phyloP scores from a whole-genome alignment of 345 rosid genomes.

The Rhizophora mangle region DNA sequence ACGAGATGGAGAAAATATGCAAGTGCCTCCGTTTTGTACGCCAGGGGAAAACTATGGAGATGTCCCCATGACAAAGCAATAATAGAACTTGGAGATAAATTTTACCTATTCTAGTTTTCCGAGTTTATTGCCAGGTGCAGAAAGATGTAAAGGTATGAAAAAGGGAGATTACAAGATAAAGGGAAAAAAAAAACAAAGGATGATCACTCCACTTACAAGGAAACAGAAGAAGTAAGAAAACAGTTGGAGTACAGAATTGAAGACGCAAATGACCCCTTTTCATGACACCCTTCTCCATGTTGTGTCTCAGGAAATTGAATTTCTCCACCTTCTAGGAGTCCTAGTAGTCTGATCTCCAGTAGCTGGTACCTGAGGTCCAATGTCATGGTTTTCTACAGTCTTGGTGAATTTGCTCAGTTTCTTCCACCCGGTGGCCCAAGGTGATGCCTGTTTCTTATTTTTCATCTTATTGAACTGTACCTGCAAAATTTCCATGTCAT shows the following conservation, averaged over 20 bases:
- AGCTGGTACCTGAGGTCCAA: constrained; percentile 44
- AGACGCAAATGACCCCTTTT: background rate
- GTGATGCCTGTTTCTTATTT: constrained; percentile 63
- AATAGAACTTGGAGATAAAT: constrained; percentile 2
- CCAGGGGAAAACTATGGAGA: background rate
- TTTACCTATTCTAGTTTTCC: constrained; percentile 4
- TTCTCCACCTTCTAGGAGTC: constrained; percentile 92
- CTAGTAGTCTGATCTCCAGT: constrained; percentile 55
- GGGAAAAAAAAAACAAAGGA: background rate
- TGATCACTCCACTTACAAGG: background rate
- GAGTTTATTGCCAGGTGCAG: background rate
- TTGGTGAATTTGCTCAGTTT: constrained; percentile 78
- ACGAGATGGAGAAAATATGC: no score
- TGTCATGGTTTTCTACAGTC: constrained; percentile 60
- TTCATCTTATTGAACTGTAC: constrained; percentile 73
- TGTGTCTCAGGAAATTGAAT: constrained; percentile 61
- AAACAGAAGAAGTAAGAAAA: background rate
- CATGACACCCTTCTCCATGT: background rate
- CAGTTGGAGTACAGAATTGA: constrained; percentile 5
- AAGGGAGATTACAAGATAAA: background rate
- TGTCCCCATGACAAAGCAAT: background rate
- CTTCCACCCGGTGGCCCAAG: constrained; percentile 93
- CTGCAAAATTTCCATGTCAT: constrained; percentile 81
- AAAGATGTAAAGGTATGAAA: background rate
- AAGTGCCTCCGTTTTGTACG: no score